Percentiles rank a stretch among this genome's conserved stretches.
Evolutionary conservation across 352 stramenopile species (phyloP).

Genomic region (Phytophthora vignae): DNA sequence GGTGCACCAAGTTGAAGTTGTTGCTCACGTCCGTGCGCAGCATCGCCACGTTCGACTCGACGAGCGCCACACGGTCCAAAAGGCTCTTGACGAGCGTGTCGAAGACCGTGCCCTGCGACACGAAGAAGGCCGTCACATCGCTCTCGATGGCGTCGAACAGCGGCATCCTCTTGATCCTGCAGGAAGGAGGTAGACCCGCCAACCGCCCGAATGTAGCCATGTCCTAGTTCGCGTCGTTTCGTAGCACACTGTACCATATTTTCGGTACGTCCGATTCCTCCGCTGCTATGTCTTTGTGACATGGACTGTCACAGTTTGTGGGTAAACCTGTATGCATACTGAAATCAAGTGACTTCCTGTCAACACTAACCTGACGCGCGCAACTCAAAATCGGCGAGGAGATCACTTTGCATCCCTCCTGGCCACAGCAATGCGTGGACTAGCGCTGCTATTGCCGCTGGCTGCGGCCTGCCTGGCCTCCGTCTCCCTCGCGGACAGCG

Average conservation of each 20-base stretch:
- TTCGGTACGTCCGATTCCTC: neutral
- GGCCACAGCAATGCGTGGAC: slow-evolving; percentile 6
- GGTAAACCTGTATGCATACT: slow-evolving; percentile 22
- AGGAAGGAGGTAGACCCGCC: neutral
- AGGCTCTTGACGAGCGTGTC: slow-evolving; percentile 63
- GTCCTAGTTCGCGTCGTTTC: slow-evolving; percentile 25
- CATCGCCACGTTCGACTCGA: slow-evolving; percentile 58
- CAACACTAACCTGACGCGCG: no score
- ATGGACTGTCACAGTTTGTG: slow-evolving; percentile 30
- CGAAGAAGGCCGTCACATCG: slow-evolving; percentile 71
- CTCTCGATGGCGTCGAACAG: slow-evolving; percentile 73
- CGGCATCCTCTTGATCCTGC: slow-evolving; percentile 44
- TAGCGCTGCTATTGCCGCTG: slow-evolving; percentile 3
- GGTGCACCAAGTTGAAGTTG: slow-evolving; percentile 45
- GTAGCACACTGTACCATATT: slow-evolving; percentile 13
- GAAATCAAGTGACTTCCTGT: neutral
- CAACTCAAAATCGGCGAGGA: no score
- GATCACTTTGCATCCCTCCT: slow-evolving; percentile 15
- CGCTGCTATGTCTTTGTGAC: slow-evolving; percentile 3
- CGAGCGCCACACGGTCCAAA: slow-evolving; percentile 55
- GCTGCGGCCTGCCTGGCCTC: slow-evolving; percentile 13
- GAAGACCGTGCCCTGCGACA: slow-evolving; percentile 76
- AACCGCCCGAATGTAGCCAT: slow-evolving; percentile 32
- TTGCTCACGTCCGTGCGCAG: slow-evolving; percentile 31
- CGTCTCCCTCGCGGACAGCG: slow-evolving; percentile 22